Conservation (phyloP, 345 rosid genomes). For the Salix arbutifolia region DNA sequence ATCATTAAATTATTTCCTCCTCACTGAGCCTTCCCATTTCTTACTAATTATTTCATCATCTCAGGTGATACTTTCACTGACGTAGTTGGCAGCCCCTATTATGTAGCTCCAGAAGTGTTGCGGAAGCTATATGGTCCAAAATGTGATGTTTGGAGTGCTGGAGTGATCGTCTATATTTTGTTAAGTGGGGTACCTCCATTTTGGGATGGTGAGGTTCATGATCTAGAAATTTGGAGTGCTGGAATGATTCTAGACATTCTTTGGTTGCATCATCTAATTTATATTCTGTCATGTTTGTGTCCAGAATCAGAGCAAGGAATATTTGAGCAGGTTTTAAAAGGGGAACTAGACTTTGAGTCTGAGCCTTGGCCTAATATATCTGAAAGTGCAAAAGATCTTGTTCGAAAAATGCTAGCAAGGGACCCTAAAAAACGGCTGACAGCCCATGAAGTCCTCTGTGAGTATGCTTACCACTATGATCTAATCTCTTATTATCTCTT, state of each 20-base stretch:
- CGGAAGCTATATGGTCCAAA: conserved; percentile 77
- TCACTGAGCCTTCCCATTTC: neutral
- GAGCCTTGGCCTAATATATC: conserved; percentile 97
- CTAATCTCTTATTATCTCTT: neutral
- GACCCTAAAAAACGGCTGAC: conserved; percentile 80
- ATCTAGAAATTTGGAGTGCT: neutral
- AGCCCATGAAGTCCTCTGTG: conserved; percentile 85
- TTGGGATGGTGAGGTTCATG: conserved; percentile 75
- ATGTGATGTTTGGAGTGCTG: conserved; percentile 99
- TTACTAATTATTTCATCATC: conserved; percentile 5
- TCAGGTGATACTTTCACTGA: conserved; percentile 80
- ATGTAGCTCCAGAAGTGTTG: conserved; percentile 96
- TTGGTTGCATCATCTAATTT: conserved; percentile 13
- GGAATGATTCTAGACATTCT: conserved; percentile 11
- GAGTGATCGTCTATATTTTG: conserved; percentile 85
- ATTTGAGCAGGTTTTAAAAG: conserved; percentile 90
- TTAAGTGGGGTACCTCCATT: conserved; percentile 94
- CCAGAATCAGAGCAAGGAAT: conserved; percentile 96
- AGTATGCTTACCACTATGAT: conserved; percentile 30
- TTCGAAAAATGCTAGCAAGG: conserved; percentile 74
- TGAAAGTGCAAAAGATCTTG: conserved; percentile 80
- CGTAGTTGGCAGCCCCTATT: conserved; percentile 95
- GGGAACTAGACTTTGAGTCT: conserved; percentile 83
- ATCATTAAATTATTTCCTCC: neutral
- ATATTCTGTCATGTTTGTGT: conserved; percentile 13